Evolutionary conservation across 768 basidiomycete genomes (phyloP), one percentile per base, ranked within the genome.

Genomic region (Lactifluus volemus): DNA sequence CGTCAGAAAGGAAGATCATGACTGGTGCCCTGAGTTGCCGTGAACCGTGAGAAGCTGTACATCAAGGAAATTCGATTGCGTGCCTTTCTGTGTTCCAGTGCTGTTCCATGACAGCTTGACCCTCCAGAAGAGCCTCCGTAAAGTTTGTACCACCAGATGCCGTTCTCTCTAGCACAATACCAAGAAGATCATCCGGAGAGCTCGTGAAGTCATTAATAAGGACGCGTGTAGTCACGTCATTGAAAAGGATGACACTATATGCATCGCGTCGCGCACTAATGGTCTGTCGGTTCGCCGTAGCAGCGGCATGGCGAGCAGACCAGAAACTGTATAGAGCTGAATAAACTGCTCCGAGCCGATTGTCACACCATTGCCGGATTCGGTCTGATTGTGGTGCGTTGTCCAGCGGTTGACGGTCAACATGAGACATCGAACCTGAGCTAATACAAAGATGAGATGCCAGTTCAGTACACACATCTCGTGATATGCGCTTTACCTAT

Each of bases 331-430:
- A 68, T 5, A 84, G 64, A 0, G 84, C 78, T 0, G 82, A 80
- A 53, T 79, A 81, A 0, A 84, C 84, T 0, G 84, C 81, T 0
- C 84, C 84, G 11, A 83, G 74, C 34, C 83, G 71, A 63, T 85
- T 79, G 60, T 81, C 68, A 47, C 9, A 63, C 66, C 3, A 62
- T 54, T 25, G 25, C 25, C 2, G 25, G 50, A 84, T 82, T 36
- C 64, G 68, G 15, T 67, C 55, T 6, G 76, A 73, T 0, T 60
- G 72, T 0, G 80, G 79, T 4, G 77, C 76, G 45, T 75, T 72
- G 0, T 67, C 65, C 5, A 84, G 73, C 0, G 84, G 84, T 4
- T 45, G 67, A 45, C 73, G 72, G 60, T 84, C 84, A 3, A 0
- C 21, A 0, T 0, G 5, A 5, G 9, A 0, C 84, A 85, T 84